Conservation (phyloP, 805 yeast genomes). For the Candida golubevii region DNA sequence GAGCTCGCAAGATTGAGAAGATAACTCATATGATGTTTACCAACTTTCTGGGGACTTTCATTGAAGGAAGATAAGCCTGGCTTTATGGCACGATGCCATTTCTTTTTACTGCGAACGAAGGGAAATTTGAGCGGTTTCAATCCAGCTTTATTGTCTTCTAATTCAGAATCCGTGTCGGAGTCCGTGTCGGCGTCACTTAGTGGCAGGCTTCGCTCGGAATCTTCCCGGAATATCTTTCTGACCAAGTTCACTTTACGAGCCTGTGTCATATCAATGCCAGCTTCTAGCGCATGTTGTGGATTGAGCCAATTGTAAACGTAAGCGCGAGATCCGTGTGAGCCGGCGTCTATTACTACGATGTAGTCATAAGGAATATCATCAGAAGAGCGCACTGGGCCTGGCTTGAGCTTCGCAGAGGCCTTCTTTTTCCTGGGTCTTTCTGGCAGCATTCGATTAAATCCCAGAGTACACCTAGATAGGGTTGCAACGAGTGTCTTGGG, state of each 20-base stretch:
- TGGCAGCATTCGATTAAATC: neutral
- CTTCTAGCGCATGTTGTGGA: constrained; percentile 27
- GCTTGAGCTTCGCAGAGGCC: neutral
- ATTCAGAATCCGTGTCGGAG: constrained; percentile 8
- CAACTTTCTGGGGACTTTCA: constrained; percentile 45
- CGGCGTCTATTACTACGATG: constrained; percentile 59
- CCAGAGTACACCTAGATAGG: too few relatives aligned
- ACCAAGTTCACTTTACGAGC: constrained; percentile 6
- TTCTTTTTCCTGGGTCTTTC: neutral
- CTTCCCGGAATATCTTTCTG: constrained; percentile 3
- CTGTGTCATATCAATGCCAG: constrained; percentile 16
- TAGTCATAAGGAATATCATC: constrained; percentile 54
- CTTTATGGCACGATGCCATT: constrained; percentile 49
- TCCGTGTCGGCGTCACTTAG: constrained; percentile 4
- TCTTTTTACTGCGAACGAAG: constrained; percentile 26
- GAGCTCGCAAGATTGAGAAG: constrained; percentile 46
- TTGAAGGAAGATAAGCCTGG: constrained; percentile 54
- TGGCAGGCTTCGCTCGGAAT: neutral
- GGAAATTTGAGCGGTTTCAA: constrained; percentile 20
- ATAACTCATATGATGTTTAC: constrained; percentile 46
- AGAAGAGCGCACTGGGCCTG: constrained; percentile 20
- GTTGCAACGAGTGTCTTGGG: too few relatives aligned
- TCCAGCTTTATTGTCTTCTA: constrained; percentile 3
- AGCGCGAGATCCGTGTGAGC: constrained; percentile 62
- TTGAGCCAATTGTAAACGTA: constrained; percentile 55